phyloP scores from a whole-genome alignment of 2,329 filamentous ascomycete genomes.

The Fusarium ramigenum region DNA sequence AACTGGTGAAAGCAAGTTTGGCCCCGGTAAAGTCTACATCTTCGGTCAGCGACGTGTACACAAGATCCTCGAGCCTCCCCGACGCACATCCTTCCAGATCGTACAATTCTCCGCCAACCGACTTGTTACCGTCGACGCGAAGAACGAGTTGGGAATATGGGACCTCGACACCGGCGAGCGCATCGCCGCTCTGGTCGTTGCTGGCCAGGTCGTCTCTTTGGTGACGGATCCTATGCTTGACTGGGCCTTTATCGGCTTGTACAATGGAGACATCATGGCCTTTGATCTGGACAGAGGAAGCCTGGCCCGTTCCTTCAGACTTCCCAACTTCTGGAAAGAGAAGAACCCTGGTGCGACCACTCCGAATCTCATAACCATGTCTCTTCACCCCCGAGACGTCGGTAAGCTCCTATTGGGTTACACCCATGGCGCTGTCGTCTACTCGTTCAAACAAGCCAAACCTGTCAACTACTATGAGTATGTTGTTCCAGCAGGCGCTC shows the following conservation, averaged over 20 bases:
- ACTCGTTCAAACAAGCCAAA: slow-evolving; percentile 92
- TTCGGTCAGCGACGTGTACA: slow-evolving; percentile 85
- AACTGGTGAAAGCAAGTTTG: slow-evolving; percentile 87
- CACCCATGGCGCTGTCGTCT: slow-evolving; percentile 84
- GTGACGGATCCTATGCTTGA: slow-evolving; percentile 90
- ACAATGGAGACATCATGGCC: slow-evolving; percentile 86
- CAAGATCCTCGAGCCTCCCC: slow-evolving; percentile 75
- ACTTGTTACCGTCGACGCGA: slow-evolving; percentile 83
- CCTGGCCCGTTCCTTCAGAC: slow-evolving; percentile 74
- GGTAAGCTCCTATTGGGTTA: slow-evolving; percentile 94
- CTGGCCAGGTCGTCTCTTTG: slow-evolving; percentile 77
- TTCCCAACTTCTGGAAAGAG: slow-evolving; percentile 88
- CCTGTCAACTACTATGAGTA: slow-evolving; percentile 85
- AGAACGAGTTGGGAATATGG: slow-evolving; percentile 87
- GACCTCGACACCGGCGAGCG: slow-evolving; percentile 76
- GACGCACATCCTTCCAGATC: slow-evolving; percentile 77
- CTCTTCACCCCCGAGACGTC: slow-evolving; percentile 90
- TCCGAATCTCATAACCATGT: slow-evolving; percentile 75
- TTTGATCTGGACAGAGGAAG: slow-evolving; percentile 89
- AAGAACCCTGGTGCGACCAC: slow-evolving; percentile 72
- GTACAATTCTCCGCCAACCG: slow-evolving; percentile 89
- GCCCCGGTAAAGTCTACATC: slow-evolving; percentile 87
- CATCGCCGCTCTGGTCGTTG: slow-evolving; percentile 76
- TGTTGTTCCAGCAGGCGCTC: slow-evolving; percentile 80
- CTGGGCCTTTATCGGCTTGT: slow-evolving; percentile 87